Evolutionary conservation across 306 rosid species (phyloP).

Genomic region (Glycyrrhiza uralensis): DNA sequence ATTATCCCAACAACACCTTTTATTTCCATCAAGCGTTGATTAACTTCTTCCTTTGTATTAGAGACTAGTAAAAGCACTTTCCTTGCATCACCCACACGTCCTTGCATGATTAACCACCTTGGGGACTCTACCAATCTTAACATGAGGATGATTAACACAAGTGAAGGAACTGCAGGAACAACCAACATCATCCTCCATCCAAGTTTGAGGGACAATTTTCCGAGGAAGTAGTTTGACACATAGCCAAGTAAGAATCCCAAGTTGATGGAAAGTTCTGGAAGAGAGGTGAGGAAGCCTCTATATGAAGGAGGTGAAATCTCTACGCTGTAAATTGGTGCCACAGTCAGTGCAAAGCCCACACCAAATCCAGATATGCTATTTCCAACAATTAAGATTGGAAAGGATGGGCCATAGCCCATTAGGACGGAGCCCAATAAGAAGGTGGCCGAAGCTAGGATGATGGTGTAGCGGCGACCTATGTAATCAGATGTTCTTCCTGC

Average conservation of each 20-base stretch:
- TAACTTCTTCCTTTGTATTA: conserved; percentile 50
- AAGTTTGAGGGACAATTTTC: conserved; percentile 35
- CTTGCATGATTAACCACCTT: conserved; percentile 71
- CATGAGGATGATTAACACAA: conserved; percentile 32
- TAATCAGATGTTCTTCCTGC: too few relatives aligned
- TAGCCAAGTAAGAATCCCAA: conserved; percentile 55
- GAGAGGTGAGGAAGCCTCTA: conserved; percentile 54
- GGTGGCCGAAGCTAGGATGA: conserved; percentile 36
- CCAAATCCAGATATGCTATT: conserved; percentile 56
- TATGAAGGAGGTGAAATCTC: conserved; percentile 56
- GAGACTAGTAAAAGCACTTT: too few relatives aligned
- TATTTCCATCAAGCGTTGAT: conserved; percentile 45
- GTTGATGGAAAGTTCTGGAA: conserved; percentile 53
- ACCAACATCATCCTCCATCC: conserved; percentile 83
- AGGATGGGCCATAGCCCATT: conserved; percentile 63
- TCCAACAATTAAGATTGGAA: conserved; percentile 41
- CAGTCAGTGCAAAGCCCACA: conserved; percentile 58
- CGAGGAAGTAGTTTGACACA: conserved; percentile 51
- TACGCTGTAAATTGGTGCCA: conserved; percentile 64
- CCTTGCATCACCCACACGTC: conserved; percentile 55
- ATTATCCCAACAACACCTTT: conserved; percentile 55
- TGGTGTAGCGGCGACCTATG: conserved; percentile 65
- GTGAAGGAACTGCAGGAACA: too few relatives aligned
- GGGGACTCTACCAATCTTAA: conserved; percentile 66
- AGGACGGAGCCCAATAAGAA: conserved; percentile 55